These are phyloP conservation scores for Quercus suber DNA, from an alignment of 306 rosid species.

Conservation along the genomic window DNA sequence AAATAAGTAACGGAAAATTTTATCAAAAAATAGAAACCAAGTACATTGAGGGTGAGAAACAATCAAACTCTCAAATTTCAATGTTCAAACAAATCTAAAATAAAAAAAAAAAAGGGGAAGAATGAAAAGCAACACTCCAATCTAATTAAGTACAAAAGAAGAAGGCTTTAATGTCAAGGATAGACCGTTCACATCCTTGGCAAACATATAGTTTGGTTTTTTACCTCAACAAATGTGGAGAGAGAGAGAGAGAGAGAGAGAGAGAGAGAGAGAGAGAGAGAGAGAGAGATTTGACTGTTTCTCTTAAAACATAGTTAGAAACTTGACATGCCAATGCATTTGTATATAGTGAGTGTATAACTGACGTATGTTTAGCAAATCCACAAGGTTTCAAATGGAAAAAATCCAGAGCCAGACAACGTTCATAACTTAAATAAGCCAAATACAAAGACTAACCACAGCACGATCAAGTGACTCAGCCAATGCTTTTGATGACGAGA, in stretches of 20 bases:
- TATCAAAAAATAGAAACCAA: no score
- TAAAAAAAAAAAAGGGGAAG: no score
- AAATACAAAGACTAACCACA: conserved; percentile 48
- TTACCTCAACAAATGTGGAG: background rate
- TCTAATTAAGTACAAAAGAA: no score
- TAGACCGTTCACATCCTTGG: no score
- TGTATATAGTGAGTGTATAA: background rate
- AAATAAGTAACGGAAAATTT: background rate
- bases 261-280: background rate
- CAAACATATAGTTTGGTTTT: background rate
- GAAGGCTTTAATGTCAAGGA: no score
- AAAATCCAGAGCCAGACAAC: background rate
- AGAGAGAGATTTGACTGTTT: background rate
- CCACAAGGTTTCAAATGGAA: conserved; percentile 9
- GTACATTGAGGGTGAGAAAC: no score
- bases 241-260: background rate
- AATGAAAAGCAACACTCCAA: no score
- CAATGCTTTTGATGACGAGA: conserved; percentile 83
- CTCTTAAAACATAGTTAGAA: background rate
- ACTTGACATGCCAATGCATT: background rate
- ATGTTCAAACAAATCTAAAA: no score
- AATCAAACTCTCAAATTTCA: no score
- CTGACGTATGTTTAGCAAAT: background rate
- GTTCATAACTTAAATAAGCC: background rate
- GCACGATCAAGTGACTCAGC: conserved; percentile 98